A percentile compares a stretch with the other conserved stretches of the same genome.
Conservation (phyloP, 108 stramenopile genomes). For the Skeletonema potamos region DNA sequence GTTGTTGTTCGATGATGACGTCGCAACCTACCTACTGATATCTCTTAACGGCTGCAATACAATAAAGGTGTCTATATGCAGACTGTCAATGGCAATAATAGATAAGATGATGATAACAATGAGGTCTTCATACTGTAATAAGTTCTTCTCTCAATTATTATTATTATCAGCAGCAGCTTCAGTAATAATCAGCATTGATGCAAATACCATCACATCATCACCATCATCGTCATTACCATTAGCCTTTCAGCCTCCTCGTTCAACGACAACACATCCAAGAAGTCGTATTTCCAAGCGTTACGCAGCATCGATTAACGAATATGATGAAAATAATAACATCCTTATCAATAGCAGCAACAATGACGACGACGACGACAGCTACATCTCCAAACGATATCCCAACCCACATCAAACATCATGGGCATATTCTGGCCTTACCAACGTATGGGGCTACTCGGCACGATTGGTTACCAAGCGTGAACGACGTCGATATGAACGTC, state of each 20-base stretch:
- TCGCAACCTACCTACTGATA: no score
- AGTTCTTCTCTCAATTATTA: no score
- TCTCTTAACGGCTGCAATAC: no score
- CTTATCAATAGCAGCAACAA: neutral
- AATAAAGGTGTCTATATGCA: no score
- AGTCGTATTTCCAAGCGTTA: neutral
- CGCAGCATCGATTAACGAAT: neutral
- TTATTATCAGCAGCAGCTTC: neutral
- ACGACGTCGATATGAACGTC: conserved; percentile 37
- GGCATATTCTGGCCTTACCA: conserved; percentile 21
- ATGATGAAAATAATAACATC: neutral
- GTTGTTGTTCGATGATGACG: no score
- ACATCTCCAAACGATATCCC: neutral
- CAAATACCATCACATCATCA: no score
- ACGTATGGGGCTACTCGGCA: conserved; percentile 41
- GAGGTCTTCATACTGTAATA: neutral
- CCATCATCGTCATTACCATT: neutral
- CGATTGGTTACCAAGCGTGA: conserved; percentile 28
- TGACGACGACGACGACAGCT: neutral
- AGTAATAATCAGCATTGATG: neutral
- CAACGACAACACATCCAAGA: neutral
- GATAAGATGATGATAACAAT: no score
- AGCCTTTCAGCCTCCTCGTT: no score
- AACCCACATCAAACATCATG: neutral
- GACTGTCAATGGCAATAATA: no score